These are phyloP conservation scores for Starmera caribaea DNA, from an alignment of 805 yeast genomes.

Conservation along the genomic window DNA sequence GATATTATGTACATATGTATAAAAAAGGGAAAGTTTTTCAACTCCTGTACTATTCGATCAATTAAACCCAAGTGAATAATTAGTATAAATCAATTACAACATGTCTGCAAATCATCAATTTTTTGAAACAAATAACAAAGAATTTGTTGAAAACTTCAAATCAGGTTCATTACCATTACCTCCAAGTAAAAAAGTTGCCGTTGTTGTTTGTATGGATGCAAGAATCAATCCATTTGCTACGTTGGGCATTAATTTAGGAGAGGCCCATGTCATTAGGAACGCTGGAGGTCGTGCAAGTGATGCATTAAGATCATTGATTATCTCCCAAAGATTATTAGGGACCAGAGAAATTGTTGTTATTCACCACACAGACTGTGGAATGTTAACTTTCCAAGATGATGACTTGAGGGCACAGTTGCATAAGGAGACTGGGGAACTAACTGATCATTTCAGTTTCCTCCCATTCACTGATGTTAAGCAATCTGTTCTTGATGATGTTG, in stretches of 20 bases:
- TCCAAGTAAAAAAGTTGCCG: slow-evolving; percentile 26
- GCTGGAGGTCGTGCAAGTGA: slow-evolving; percentile 35
- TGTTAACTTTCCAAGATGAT: slow-evolving; percentile 30
- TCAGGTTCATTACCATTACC: slow-evolving; percentile 20
- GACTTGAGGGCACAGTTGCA: slow-evolving; percentile 20
- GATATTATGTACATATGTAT: no score
- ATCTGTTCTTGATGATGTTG: slow-evolving; percentile 28
- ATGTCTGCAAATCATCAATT: no score
- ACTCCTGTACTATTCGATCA: no score
- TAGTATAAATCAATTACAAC: no score
- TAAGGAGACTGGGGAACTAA: slow-evolving; percentile 20
- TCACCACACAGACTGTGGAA: slow-evolving; percentile 36
- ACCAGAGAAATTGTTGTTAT: slow-evolving; percentile 29
- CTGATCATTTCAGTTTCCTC: slow-evolving; percentile 24
- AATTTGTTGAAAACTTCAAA: not conserved
- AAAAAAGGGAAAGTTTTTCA: no score
- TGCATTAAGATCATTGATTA: slow-evolving; percentile 28
- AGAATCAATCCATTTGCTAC: slow-evolving; percentile 28
- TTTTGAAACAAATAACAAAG: not conserved
- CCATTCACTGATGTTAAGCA: slow-evolving; percentile 26
- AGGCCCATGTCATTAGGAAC: slow-evolving; percentile 33
- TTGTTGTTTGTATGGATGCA: slow-evolving; percentile 33
- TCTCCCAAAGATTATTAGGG: slow-evolving; percentile 30
- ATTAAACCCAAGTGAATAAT: no score
- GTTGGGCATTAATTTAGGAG: slow-evolving; percentile 29